Evolutionary conservation across 2,329 filamentous ascomycete genomes (phyloP).

Genomic region (Botrytis porri): DNA sequence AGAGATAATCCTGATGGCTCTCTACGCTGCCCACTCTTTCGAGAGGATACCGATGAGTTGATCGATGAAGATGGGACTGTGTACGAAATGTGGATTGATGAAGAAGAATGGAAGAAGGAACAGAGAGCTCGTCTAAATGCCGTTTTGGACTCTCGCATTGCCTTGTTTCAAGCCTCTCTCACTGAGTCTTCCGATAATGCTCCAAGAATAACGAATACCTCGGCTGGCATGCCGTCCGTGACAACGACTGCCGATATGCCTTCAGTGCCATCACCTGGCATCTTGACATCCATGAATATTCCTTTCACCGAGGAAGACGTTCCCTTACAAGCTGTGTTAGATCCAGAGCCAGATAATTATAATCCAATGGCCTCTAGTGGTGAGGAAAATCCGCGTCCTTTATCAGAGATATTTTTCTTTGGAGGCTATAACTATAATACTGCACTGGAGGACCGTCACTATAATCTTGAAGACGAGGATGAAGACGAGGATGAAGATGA

Average conservation of each 20-base stretch:
- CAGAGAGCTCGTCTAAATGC: background rate
- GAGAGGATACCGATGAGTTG: background rate
- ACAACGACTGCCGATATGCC: background rate
- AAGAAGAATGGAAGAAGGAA: background rate
- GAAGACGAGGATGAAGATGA: too few species aligned
- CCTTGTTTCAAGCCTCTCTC: background rate
- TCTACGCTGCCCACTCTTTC: background rate
- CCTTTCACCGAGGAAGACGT: background rate
- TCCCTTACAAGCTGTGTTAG: background rate
- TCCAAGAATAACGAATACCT: too few species aligned
- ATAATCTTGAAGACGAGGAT: background rate
- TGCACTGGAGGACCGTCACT: background rate
- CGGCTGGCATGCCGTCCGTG: background rate
- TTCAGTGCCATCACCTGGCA: background rate
- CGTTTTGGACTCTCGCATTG: background rate
- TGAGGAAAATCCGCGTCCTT: background rate
- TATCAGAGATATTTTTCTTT: background rate
- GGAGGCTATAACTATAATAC: background rate
- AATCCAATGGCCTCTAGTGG: background rate
- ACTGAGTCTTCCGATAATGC: fast-evolving
- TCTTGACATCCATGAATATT: background rate
- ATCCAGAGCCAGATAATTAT: background rate
- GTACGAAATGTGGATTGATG: background rate
- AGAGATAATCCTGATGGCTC: background rate
- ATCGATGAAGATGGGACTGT: background rate